Conservation (phyloP, 2,329 filamentous ascomycete species). For the Colletotrichum falcatum region DNA sequence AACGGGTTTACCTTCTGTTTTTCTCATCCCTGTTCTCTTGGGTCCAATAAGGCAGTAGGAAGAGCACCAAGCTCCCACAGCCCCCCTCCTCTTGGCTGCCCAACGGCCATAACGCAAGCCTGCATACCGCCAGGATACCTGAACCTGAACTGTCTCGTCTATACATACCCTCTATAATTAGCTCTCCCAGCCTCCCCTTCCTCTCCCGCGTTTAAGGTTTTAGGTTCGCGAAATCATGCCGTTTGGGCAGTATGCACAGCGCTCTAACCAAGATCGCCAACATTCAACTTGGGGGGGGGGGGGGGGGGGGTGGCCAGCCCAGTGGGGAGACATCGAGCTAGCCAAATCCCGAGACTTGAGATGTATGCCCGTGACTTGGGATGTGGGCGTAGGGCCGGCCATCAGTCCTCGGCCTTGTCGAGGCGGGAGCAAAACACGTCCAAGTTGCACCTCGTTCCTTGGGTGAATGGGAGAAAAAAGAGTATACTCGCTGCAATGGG, state of each 20-base stretch:
- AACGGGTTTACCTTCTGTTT: constrained; percentile 24
- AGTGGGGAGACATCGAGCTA: constrained; percentile 1
- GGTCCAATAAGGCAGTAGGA: neutral
- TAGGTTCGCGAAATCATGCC: constrained; percentile 31
- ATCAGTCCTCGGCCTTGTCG: too few relatives aligned
- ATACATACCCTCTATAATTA: constrained; percentile 38
- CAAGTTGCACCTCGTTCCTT: neutral
- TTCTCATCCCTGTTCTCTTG: neutral
- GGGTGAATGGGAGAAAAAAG: neutral
- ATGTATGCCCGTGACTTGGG: neutral
- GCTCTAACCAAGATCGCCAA: constrained; percentile 23
- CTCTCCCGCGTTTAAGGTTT: neutral
- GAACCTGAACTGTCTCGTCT: constrained; percentile 31
- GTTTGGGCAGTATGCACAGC: constrained; percentile 18
- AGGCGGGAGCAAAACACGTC: neutral
- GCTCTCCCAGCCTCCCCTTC: neutral
- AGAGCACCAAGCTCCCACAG: neutral
- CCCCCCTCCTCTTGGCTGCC: neutral
- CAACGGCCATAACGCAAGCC: neutral
- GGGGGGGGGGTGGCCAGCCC: constrained; percentile 22
- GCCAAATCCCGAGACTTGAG: neutral
- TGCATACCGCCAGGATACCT: neutral
- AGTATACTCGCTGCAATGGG: neutral
- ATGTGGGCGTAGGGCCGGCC: constrained; percentile 1
- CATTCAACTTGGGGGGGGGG: constrained; percentile 23